phyloP scores from a whole-genome alignment of 2,329 filamentous ascomycete species.

The Diaporthe vaccinii region DNA sequence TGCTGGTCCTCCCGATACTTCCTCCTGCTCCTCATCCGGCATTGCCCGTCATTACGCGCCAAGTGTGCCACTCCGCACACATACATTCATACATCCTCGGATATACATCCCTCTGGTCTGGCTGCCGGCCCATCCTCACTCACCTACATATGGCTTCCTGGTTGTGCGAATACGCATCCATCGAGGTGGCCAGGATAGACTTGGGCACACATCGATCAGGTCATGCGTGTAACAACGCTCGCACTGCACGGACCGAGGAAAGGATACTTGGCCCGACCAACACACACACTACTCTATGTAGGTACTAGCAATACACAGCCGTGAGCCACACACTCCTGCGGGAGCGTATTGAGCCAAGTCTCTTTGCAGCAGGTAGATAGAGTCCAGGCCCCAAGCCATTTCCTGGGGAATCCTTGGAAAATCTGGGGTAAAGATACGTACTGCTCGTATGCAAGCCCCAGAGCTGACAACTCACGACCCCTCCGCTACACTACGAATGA shows the following conservation, averaged over 20 bases:
- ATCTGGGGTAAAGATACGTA: slow-evolving; percentile 10
- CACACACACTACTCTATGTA: neutral
- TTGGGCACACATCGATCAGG: neutral
- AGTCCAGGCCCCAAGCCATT: neutral
- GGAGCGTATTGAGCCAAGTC: slow-evolving; percentile 24
- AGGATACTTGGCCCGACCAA: neutral
- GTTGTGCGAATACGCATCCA: neutral
- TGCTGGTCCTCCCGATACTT: neutral
- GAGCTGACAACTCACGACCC: neutral
- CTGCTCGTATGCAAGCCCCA: neutral
- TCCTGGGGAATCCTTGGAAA: slow-evolving; percentile 16
- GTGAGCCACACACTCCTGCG: slow-evolving; percentile 15
- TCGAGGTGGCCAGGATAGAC: neutral
- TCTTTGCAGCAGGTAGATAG: neutral
- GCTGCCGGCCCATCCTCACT: neutral
- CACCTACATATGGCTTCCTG: neutral
- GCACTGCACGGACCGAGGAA: slow-evolving; percentile 1
- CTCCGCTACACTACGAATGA: neutral
- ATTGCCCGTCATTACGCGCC: slow-evolving; percentile 21
- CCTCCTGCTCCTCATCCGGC: neutral
- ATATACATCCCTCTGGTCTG: neutral
- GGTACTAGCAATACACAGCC: neutral
- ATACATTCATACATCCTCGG: slow-evolving; percentile 4
- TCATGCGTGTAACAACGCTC: neutral
- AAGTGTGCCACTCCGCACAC: slow-evolving; percentile 7